These are phyloP conservation scores for Rhodocollybia butyracea DNA, from an alignment of 768 basidiomycete genomes.

Conservation along the genomic window DNA sequence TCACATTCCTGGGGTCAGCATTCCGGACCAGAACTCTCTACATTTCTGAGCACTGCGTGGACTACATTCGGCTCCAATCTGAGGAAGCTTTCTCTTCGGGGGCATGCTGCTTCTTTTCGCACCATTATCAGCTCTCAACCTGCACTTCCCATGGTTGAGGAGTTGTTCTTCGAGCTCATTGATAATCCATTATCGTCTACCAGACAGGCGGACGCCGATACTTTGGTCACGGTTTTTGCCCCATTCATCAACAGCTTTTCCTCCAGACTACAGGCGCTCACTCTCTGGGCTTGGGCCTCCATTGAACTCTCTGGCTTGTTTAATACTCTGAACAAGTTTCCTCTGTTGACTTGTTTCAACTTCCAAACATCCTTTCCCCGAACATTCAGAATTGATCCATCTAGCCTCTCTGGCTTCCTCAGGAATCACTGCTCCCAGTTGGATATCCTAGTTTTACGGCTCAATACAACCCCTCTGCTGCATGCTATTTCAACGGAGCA, in stretches of 20 bases:
- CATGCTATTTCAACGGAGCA: slow-evolving; percentile 20
- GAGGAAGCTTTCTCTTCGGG: slow-evolving; percentile 31
- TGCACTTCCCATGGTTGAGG: slow-evolving; percentile 25
- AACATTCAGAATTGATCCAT: slow-evolving; percentile 30
- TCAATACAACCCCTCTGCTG: slow-evolving; percentile 28
- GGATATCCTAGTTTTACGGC: slow-evolving; percentile 31
- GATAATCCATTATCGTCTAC: slow-evolving; percentile 22
- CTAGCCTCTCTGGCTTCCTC: slow-evolving; percentile 32
- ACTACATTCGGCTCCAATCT: slow-evolving; percentile 34
- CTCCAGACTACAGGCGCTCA: slow-evolving; percentile 30
- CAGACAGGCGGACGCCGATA: slow-evolving; percentile 17
- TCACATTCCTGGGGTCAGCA: slow-evolving; percentile 31
- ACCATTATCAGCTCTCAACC: slow-evolving; percentile 31
- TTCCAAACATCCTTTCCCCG: slow-evolving; percentile 39
- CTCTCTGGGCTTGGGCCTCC: slow-evolving; percentile 37
- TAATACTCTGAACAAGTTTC: slow-evolving; percentile 26
- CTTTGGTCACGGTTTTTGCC: slow-evolving; percentile 29
- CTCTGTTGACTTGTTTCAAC: slow-evolving; percentile 28
- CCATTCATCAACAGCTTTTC: slow-evolving; percentile 38
- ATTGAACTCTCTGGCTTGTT: slow-evolving; percentile 41
- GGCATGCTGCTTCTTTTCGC: slow-evolving; percentile 32
- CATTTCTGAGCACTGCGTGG: slow-evolving; percentile 37
- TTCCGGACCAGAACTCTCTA: slow-evolving; percentile 23
- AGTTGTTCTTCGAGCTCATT: slow-evolving; percentile 38
- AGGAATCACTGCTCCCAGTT: slow-evolving; percentile 26